phyloP scores from a whole-genome alignment of 441 rosid species.

The Jatropha multifida region DNA sequence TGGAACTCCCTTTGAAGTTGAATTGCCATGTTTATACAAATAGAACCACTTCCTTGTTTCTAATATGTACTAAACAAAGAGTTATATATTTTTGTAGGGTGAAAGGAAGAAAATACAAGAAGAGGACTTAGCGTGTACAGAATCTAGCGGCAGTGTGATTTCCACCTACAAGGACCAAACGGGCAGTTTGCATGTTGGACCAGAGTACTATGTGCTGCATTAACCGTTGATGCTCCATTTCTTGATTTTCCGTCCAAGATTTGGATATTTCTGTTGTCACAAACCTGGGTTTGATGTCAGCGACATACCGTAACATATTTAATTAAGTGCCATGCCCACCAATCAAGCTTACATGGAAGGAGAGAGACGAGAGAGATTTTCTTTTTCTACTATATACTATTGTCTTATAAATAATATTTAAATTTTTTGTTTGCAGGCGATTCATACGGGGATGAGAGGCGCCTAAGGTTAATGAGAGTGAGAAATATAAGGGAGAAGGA shows the following conservation, averaged over 20 bases:
- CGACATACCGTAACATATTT: too few species aligned
- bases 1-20: constrained; percentile 34
- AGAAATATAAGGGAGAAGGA: constrained; percentile 8
- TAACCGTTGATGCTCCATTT: constrained; percentile 63
- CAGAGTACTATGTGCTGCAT: constrained; percentile 52
- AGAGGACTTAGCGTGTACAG: constrained; percentile 57
- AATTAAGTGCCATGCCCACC: not conserved
- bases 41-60: not conserved
- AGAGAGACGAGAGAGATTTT: not conserved
- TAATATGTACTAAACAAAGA: too few species aligned
- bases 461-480: too few species aligned
- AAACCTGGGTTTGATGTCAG: not conserved
- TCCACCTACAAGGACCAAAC: constrained; percentile 76
- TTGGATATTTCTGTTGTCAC: not conserved
- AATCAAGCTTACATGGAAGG: not conserved
- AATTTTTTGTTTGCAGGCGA: too few species aligned
- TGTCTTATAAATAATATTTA: too few species aligned
- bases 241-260: constrained; percentile 7
- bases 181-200: constrained; percentile 43
- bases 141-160: constrained; percentile 86
- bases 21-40: constrained; percentile 31
- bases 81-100: not conserved
- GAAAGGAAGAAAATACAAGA: constrained; percentile 5
- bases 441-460: too few species aligned
- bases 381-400: too few species aligned